Evolutionary conservation across 345 rosid genomes (phyloP).

Genomic region (Arabidopsis suecica): DNA sequence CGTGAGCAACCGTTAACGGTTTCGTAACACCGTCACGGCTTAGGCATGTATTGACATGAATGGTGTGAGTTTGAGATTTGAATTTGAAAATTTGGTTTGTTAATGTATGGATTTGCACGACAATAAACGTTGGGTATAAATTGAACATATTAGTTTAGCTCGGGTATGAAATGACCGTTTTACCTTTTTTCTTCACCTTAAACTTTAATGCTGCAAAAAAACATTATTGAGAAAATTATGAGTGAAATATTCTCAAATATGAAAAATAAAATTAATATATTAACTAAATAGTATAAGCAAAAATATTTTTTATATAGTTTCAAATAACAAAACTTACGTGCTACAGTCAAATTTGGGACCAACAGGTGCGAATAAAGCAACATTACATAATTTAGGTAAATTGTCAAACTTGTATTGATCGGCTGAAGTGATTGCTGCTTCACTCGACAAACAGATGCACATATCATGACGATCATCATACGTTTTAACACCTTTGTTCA

Average conservation of each 20-base stretch:
- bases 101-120: too few relatives aligned
- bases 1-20: too few relatives aligned
- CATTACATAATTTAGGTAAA: constrained; percentile 8
- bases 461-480: not conserved
- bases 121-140: too few relatives aligned
- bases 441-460: constrained; percentile 17
- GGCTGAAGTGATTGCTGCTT: not conserved
- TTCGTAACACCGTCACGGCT: too few relatives aligned
- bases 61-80: too few relatives aligned
- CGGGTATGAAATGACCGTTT: too few relatives aligned
- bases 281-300: not conserved
- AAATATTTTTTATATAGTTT: not conserved
- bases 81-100: too few relatives aligned
- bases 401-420: not conserved
- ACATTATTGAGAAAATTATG: not conserved
- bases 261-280: not conserved
- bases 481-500: not conserved
- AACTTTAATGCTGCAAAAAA: constrained; percentile 11
- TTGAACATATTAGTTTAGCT: too few relatives aligned
- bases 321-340: not conserved
- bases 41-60: too few relatives aligned
- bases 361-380: constrained; percentile 14
- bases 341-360: constrained; percentile 8
- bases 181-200: not conserved
- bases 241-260: not conserved